Conservation (phyloP, 2,329 filamentous ascomycete genomes). For the Samsoniella hepiali region DNA sequence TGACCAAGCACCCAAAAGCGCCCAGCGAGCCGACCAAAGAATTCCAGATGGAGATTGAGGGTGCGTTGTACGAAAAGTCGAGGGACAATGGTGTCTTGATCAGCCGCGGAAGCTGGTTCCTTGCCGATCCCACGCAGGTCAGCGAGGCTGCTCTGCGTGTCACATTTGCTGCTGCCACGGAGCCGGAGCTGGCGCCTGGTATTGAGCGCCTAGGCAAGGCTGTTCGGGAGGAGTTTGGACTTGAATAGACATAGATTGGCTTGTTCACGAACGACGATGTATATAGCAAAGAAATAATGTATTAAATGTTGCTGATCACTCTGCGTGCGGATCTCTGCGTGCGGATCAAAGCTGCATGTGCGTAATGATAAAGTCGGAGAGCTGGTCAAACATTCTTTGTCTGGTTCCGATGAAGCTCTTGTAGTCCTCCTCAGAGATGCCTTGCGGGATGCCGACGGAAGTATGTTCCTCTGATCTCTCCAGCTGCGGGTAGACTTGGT, state of each 20-base stretch:
- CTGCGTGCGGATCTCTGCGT: too few species aligned
- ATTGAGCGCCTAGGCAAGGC: conserved; percentile 16
- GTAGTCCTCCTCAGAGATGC: background rate
- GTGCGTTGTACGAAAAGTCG: conserved; percentile 70
- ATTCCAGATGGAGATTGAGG: conserved; percentile 56
- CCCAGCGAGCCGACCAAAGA: conserved; percentile 4
- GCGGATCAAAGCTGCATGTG: background rate
- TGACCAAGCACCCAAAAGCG: conserved; percentile 56
- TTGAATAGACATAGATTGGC: background rate
- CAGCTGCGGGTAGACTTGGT: conserved; percentile 45
- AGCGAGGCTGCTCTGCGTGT: conserved; percentile 74
- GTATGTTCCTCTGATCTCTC: conserved; percentile 38
- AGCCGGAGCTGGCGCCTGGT: conserved; percentile 15
- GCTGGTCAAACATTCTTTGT: conserved; percentile 15
- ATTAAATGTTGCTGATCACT: background rate
- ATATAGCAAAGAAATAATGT: background rate
- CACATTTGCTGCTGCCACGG: conserved; percentile 72
- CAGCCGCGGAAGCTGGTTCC: conserved; percentile 81
- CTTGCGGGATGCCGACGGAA: conserved; percentile 1
- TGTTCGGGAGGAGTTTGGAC: conserved; percentile 13
- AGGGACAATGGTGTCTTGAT: conserved; percentile 71
- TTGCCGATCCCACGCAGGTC: conserved; percentile 58
- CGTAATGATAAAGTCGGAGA: conserved; percentile 4
- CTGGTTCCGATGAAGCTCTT: conserved; percentile 10
- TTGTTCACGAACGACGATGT: background rate